Evolutionary conservation across 1,284 basidiomycete species (phyloP), one percentile per base, ranked within the genome.

Genomic region (Cryptococcus floricola): DNA sequence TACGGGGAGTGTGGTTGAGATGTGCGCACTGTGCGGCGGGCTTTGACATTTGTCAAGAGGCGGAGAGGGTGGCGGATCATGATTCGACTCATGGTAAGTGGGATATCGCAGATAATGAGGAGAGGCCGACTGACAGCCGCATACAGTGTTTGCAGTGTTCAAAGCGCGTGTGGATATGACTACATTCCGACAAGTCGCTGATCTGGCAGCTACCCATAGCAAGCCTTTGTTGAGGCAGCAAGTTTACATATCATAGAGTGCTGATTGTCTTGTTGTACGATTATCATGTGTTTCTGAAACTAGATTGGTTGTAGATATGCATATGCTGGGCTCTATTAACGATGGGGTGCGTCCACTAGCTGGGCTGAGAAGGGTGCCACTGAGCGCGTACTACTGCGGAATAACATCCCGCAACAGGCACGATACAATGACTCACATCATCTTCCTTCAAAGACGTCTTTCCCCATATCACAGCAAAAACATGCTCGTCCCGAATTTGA

Each of bases 1-100:
- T 94, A 58, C 76, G 80, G 25, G 91, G 91, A 8, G 83, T 84
- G 61, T 95, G 91, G 91, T 87, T 87, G 74, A 83, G 88, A 62
- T 95, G 91, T 69, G 89, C 84, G 2, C 90, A 91, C 69, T 95
- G 91, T 69, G 81, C 83, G 5, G 85, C 82, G 60, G 75, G 74
- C 1, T 76, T 74, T 39, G 91, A 93, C 72, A 79, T 92, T 18
- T 93, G 91, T 74, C 84, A 85, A 53, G 81, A 81, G 37, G 92
- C 91, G 60, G 87, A 91, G 70, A 80, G 78, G 55, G 77, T 88
- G 31, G 88, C 89, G 63, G 87, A 86, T 43, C 91, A 94, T 69
- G 83, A 92, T 65, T 80, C 83, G 53, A 85, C 83, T 3, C 91
- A 94, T 69, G 79, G 74, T 76, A 46, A 62, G 71, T 57, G 43